Evolutionary conservation across 805 yeast species (phyloP).

Genomic region (Myxozyma neglecta): DNA sequence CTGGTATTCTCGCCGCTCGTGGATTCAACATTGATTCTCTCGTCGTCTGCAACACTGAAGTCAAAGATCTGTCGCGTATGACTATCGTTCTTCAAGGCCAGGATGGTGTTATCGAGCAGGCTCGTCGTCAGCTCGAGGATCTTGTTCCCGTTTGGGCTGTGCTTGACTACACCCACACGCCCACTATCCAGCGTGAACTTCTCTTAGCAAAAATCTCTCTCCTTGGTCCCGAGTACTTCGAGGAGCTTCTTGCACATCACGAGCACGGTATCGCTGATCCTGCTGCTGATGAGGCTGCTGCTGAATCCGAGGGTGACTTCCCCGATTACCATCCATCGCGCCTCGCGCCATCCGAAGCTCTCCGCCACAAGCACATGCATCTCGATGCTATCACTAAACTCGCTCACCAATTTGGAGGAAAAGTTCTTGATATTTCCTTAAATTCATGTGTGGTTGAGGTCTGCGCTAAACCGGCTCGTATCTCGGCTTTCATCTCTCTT

Average conservation of each 20-base stretch:
- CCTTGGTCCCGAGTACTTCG: constrained; percentile 97
- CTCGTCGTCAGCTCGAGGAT: constrained; percentile 96
- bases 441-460: constrained; percentile 92
- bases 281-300: constrained; percentile 39
- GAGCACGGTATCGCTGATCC: constrained; percentile 42
- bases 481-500: constrained; percentile 81
- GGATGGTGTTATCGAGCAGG: constrained; percentile 96
- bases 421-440: constrained; percentile 85
- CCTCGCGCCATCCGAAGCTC: constrained; percentile 84
- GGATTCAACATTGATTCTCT: constrained; percentile 98
- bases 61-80: constrained; percentile 92
- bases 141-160: constrained; percentile 98
- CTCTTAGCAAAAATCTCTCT: constrained; percentile 88
- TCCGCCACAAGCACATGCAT: constrained; percentile 90
- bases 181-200: constrained; percentile 87
- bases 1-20: constrained; percentile 95
- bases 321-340: constrained; percentile 75
- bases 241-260: constrained; percentile 88
- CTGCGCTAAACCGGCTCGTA: constrained; percentile 88
- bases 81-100: constrained; percentile 92
- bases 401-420: constrained; percentile 88
- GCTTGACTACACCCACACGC: constrained; percentile 85
- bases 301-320: constrained; percentile 14
- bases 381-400: constrained; percentile 79
- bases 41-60: constrained; percentile 96